A percentile compares a stretch with the other conserved stretches of the same genome.
These are phyloP conservation scores for Diaporthe citrichinensis DNA, from an alignment of 2,329 filamentous ascomycete genomes.

Conservation along the genomic window DNA sequence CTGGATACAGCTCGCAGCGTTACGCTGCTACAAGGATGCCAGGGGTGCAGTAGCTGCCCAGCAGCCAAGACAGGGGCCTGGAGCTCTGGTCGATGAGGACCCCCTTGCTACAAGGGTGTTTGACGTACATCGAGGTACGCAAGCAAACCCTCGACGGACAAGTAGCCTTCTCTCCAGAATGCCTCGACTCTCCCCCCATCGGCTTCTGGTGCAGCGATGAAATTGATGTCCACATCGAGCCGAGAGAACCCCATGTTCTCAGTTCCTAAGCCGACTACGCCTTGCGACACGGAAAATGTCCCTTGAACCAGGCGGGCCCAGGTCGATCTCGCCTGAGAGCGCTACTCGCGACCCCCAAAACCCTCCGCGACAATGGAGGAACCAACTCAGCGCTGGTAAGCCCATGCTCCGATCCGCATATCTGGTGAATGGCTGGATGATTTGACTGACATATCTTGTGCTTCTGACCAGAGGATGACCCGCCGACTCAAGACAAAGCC, in stretches of 20 bases:
- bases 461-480: constrained; percentile 50
- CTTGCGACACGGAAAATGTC: constrained; percentile 63
- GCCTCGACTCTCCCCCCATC: constrained; percentile 30
- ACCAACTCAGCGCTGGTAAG: constrained; percentile 83
- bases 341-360: constrained; percentile 84
- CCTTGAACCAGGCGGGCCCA: constrained; percentile 71
- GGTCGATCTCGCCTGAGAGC: constrained; percentile 82
- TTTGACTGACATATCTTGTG: constrained; percentile 20
- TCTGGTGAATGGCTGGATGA: background rate
- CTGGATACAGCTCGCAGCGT: background rate
- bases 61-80: constrained; percentile 6
- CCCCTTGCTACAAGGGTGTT: constrained; percentile 29
- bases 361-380: constrained; percentile 81
- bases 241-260: constrained; percentile 43
- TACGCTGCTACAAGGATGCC: background rate
- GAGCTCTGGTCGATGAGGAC: constrained; percentile 16
- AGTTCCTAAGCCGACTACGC: constrained; percentile 24
- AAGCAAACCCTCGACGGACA: constrained; percentile 36
- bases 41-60: background rate
- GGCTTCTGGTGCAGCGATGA: constrained; percentile 39
- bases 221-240: constrained; percentile 29
- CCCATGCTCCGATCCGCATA: constrained; percentile 37
- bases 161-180: constrained; percentile 33
- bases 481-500: constrained; percentile 72
- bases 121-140: constrained; percentile 39